Evolutionary conservation across 495 filamentous ascomycete species (phyloP).

Genomic region (Corynascus novoguineensis): DNA sequence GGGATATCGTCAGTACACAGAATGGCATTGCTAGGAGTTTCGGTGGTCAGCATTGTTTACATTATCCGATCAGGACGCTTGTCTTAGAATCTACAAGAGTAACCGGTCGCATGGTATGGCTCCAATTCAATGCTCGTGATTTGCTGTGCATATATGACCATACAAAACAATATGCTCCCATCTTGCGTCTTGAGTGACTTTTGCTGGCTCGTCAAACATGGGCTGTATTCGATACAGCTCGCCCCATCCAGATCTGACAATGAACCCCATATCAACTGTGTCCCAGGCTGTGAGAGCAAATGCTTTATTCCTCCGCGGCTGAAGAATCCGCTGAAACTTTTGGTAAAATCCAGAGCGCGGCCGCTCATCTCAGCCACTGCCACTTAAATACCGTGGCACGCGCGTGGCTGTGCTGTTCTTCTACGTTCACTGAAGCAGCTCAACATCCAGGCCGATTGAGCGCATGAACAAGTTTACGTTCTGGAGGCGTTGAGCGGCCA

Average conservation of each 20-base stretch:
- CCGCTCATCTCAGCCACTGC: background rate
- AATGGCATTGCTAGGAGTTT: background rate
- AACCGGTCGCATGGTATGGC: background rate
- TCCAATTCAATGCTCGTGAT: background rate
- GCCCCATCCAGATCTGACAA: background rate
- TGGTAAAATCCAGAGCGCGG: slow-evolving; percentile 12
- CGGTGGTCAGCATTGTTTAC: background rate
- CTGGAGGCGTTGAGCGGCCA: slow-evolving; percentile 70
- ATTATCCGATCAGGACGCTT: background rate
- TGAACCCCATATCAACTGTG: background rate
- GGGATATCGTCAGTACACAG: background rate
- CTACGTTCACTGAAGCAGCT: slow-evolving; percentile 65
- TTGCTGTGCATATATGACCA: slow-evolving; percentile 7
- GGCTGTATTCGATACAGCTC: background rate
- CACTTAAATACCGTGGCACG: too few relatives aligned
- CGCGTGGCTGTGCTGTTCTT: background rate
- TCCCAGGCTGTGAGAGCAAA: too few relatives aligned
- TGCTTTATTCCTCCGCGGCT: background rate
- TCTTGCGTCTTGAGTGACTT: background rate
- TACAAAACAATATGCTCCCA: slow-evolving; percentile 10
- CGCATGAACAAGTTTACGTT: slow-evolving; percentile 99
- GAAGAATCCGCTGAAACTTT: slow-evolving; percentile 4
- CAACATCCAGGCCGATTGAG: slow-evolving; percentile 94
- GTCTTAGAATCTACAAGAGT: background rate
- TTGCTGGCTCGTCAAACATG: background rate